These are phyloP conservation scores for Fusarium longipes DNA, from an alignment of 2,329 filamentous ascomycete species.

Conservation along the genomic window DNA sequence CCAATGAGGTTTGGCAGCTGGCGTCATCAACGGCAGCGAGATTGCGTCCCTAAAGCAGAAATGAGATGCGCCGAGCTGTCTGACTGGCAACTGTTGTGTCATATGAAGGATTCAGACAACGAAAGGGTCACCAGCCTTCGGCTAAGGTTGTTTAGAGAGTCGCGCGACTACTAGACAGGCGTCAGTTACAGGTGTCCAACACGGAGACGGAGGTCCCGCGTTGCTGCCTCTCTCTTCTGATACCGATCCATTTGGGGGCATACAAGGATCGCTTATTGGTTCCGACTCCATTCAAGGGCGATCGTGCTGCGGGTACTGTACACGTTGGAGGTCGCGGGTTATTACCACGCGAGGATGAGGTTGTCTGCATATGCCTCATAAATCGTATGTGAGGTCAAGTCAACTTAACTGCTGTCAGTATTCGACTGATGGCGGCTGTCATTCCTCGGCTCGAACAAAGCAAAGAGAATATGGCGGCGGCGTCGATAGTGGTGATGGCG, in stretches of 20 bases:
- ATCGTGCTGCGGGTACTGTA: constrained; percentile 36
- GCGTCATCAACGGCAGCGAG: constrained; percentile 15
- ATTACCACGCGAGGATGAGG: not conserved
- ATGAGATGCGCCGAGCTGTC: constrained; percentile 32
- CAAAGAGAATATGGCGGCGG: constrained; percentile 2
- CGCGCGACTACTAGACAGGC: constrained; percentile 35
- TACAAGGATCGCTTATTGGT: constrained; percentile 33
- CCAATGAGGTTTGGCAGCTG: constrained; percentile 6
- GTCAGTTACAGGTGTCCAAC: constrained; percentile 37
- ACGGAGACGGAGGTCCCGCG: constrained; percentile 9
- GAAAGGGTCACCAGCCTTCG: constrained; percentile 12
- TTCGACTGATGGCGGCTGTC: constrained; percentile 16
- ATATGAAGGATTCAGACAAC: constrained; percentile 19
- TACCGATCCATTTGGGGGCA: constrained; percentile 8
- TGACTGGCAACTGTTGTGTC: constrained; percentile 21
- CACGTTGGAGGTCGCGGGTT: constrained; percentile 15
- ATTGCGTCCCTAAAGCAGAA: constrained; percentile 29
- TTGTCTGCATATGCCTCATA: not conserved
- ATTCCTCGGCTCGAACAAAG: constrained; percentile 12
- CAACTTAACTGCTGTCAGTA: constrained; percentile 1
- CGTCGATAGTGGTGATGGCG: constrained; percentile 1
- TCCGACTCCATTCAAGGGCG: constrained; percentile 30
- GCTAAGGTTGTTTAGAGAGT: constrained; percentile 31
- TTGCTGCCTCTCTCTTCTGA: constrained; percentile 1
- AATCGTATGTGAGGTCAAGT: constrained; percentile 3